Conservation (phyloP, 1,284 basidiomycete species). For the Ganoderma sinense region DNA sequence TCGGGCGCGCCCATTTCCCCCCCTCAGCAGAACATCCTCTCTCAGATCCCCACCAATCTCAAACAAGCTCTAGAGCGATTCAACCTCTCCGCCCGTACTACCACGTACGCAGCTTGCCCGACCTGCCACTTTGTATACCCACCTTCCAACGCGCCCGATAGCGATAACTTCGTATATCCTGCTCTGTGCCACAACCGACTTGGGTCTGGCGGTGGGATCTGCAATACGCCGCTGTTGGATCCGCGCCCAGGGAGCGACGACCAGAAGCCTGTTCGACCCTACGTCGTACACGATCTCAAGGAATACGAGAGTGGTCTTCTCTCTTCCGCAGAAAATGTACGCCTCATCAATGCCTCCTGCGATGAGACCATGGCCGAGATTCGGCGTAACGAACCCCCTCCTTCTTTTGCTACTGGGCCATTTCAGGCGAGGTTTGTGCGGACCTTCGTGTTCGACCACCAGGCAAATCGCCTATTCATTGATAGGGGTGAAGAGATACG, state of each 20-base stretch:
- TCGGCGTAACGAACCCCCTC: neutral
- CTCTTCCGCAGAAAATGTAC: slow-evolving; percentile 4
- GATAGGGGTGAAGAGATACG: slow-evolving; percentile 4
- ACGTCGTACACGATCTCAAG: slow-evolving; percentile 11
- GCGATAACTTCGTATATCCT: slow-evolving; percentile 1
- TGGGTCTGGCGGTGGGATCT: neutral
- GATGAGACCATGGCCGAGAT: neutral
- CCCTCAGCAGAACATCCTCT: slow-evolving; percentile 2
- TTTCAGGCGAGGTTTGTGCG: slow-evolving; percentile 1
- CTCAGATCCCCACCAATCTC: slow-evolving; percentile 8
- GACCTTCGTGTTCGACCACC: slow-evolving; percentile 2
- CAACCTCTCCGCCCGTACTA: slow-evolving; percentile 6
- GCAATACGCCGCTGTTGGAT: neutral
- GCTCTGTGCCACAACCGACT: slow-evolving; percentile 4
- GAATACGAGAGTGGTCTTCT: slow-evolving; percentile 12
- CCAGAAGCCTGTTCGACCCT: slow-evolving; percentile 6
- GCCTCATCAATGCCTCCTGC: slow-evolving; percentile 3
- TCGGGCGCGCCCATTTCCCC: neutral
- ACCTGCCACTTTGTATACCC: slow-evolving; percentile 3
- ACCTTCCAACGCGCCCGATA: neutral
- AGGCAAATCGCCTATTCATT: slow-evolving; percentile 1
- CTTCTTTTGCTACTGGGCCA: neutral
- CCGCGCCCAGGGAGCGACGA: neutral
- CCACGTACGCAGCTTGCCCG: slow-evolving; percentile 8
- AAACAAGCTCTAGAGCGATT: slow-evolving; percentile 5